These are phyloP conservation scores for Miscanthus lutarioriparius DNA, from an alignment of 176 grass and related monocot species.

Conservation along the genomic window DNA sequence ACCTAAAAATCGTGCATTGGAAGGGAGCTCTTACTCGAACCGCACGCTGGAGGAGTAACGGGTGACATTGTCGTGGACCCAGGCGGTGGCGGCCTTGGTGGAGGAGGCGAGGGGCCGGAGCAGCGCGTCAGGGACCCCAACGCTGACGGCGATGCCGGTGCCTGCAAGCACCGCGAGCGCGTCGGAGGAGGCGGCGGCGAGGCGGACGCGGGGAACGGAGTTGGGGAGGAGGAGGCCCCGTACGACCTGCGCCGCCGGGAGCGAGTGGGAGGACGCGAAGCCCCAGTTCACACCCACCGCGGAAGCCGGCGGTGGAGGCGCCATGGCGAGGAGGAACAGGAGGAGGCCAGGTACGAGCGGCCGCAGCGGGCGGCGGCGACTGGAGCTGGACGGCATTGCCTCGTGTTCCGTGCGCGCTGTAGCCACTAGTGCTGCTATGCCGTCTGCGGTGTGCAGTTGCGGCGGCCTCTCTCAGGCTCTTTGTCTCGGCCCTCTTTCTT, in stretches of 20 bases:
- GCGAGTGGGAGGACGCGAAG: constrained; percentile 58
- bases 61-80: constrained; percentile 91
- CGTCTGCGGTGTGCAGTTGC: background rate
- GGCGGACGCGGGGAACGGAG: constrained; percentile 66
- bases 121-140: constrained; percentile 78
- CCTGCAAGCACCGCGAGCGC: constrained; percentile 66
- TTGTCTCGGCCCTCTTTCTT: background rate
- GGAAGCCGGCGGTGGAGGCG: constrained; percentile 16
- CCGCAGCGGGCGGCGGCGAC: constrained; percentile 35
- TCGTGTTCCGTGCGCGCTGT: constrained; percentile 39
- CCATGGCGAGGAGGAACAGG: constrained; percentile 32
- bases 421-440: background rate
- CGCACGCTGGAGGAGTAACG: constrained; percentile 64
- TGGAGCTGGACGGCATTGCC: constrained; percentile 27
- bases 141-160: constrained; percentile 59
- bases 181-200: constrained; percentile 59
- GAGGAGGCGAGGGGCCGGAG: constrained; percentile 64
- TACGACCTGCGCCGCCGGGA: constrained; percentile 66
- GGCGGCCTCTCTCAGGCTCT: no score
- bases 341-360: constrained; percentile 16
- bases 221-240: constrained; percentile 69
- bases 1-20: no score
- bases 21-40: constrained; percentile 69
- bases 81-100: constrained; percentile 69
- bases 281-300: constrained; percentile 89